A percentile compares a stretch with the other conserved stretches of the same genome.
Evolutionary conservation across 495 filamentous ascomycete species (phyloP).

Genomic region (Parathielavia appendiculata): DNA sequence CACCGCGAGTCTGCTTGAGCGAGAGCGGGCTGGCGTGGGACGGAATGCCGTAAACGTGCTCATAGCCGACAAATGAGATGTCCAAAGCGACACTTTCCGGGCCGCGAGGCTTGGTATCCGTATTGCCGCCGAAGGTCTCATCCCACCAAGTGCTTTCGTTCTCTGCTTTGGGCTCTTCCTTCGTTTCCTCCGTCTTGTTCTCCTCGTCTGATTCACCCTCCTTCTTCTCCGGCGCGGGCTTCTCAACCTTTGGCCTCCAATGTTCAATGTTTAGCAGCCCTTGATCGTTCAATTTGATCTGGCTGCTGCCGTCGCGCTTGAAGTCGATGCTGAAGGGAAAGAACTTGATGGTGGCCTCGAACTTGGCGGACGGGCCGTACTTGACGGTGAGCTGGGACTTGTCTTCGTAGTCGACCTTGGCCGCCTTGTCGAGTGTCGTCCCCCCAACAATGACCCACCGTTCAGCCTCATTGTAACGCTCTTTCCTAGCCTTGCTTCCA

Average conservation of each 20-base stretch:
- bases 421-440: conserved; percentile 60
- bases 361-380: conserved; percentile 72
- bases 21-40: conserved; percentile 86
- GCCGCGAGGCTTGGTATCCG: conserved; percentile 81
- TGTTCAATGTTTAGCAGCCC: conserved; percentile 90
- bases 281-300: conserved; percentile 81
- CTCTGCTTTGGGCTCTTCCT: conserved; percentile 35
- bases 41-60: conserved; percentile 90
- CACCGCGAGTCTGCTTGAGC: conserved; percentile 83
- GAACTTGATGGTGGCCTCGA: conserved; percentile 76
- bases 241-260: conserved; percentile 85
- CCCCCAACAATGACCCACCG: conserved; percentile 84
- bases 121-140: conserved; percentile 88
- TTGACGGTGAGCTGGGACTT: conserved; percentile 65
- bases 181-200: conserved; percentile 35
- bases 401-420: conserved; percentile 54
- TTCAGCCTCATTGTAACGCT: conserved; percentile 86
- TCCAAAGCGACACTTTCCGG: conserved; percentile 89
- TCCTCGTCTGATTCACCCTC: conserved; percentile 41
- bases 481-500: conserved; percentile 77
- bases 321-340: conserved; percentile 81
- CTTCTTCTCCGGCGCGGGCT: conserved; percentile 48
- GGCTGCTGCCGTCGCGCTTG: conserved; percentile 71
- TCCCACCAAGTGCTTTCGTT: conserved; percentile 97
- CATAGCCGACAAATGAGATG: conserved; percentile 85